Conservation (phyloP, 2,329 filamentous ascomycete species). For the Talaromyces sp. region DNA sequence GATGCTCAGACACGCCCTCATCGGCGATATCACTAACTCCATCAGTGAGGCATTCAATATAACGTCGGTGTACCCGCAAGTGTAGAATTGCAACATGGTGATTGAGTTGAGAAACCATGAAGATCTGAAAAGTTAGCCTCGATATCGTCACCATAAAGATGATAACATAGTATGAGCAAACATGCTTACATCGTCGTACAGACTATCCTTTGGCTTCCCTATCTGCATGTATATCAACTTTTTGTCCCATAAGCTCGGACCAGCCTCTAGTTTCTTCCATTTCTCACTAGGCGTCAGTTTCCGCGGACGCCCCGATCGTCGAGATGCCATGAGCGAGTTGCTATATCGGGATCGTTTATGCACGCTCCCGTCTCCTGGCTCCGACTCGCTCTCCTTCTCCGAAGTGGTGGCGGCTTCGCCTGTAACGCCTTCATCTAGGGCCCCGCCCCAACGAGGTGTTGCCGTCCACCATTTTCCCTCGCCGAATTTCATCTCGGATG, state of each 20-base stretch:
- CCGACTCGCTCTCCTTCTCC: slow-evolving; percentile 18
- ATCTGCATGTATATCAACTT: slow-evolving; percentile 52
- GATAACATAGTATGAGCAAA: not conserved
- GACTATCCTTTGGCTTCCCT: slow-evolving; percentile 43
- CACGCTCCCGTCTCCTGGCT: slow-evolving; percentile 18
- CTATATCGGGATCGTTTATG: slow-evolving; percentile 35
- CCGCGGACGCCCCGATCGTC: slow-evolving; percentile 28
- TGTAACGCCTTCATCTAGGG: slow-evolving; percentile 30
- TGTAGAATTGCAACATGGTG: slow-evolving; percentile 57
- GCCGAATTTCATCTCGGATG: slow-evolving; percentile 43
- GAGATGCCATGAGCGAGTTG: slow-evolving; percentile 25
- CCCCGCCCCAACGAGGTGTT: slow-evolving; percentile 52
- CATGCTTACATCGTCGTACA: slow-evolving; percentile 50
- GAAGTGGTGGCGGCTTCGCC: slow-evolving; percentile 22
- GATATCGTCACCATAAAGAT: not conserved
- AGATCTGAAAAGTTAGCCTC: slow-evolving; percentile 41
- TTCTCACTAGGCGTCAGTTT: slow-evolving; percentile 43
- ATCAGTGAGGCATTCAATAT: slow-evolving; percentile 49
- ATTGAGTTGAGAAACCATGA: slow-evolving; percentile 57
- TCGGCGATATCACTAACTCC: slow-evolving; percentile 29
- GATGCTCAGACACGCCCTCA: slow-evolving; percentile 21
- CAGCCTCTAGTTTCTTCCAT: slow-evolving; percentile 49
- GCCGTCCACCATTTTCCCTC: slow-evolving; percentile 58
- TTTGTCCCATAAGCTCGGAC: slow-evolving; percentile 50
- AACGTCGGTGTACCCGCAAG: slow-evolving; percentile 51